A percentile compares a stretch with the other conserved stretches of the same genome.
phyloP scores from a whole-genome alignment of 371 early-diverging fungal genomes.

The Furculomyces boomerangus region DNA sequence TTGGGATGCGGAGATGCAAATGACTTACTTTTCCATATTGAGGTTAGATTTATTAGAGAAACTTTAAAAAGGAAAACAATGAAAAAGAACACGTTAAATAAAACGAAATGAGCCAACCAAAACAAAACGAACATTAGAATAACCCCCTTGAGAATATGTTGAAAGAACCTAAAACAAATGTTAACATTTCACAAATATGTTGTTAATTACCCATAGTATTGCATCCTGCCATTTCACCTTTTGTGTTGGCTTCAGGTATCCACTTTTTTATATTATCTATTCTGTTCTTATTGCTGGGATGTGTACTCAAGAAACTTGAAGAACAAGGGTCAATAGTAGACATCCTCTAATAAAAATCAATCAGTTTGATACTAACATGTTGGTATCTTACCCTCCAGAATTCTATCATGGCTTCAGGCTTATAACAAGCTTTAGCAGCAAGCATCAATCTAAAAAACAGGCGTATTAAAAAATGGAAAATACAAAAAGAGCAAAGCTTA shows the following conservation, averaged over 20 bases:
- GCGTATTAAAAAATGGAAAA: background rate
- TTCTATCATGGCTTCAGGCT: conserved; percentile 54
- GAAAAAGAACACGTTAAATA: no score
- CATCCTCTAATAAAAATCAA: conserved; percentile 19
- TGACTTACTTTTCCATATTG: no score
- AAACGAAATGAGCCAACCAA: no score
- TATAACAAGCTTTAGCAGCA: conserved; percentile 85
- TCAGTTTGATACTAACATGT: background rate
- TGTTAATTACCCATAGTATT: no score
- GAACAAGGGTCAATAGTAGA: conserved; percentile 13
- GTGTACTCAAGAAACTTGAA: conserved; percentile 54
- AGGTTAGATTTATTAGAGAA: no score
- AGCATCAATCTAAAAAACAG: conserved; percentile 33
- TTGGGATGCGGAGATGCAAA: no score
- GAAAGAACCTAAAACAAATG: no score
- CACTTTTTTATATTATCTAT: conserved; percentile 44
- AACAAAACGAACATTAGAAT: no score
- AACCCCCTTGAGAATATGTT: no score
- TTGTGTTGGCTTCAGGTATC: conserved; percentile 42
- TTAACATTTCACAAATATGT: no score
- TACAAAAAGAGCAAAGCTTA: background rate
- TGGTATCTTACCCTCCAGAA: conserved; percentile 26
- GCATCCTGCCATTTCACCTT: conserved; percentile 22
- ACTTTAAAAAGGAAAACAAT: no score
- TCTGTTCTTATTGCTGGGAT: conserved; percentile 59